Evolutionary conservation across 2,329 filamentous ascomycete genomes (phyloP), one percentile per base, ranked within the genome.

Genomic region (Exophiala sp.): DNA sequence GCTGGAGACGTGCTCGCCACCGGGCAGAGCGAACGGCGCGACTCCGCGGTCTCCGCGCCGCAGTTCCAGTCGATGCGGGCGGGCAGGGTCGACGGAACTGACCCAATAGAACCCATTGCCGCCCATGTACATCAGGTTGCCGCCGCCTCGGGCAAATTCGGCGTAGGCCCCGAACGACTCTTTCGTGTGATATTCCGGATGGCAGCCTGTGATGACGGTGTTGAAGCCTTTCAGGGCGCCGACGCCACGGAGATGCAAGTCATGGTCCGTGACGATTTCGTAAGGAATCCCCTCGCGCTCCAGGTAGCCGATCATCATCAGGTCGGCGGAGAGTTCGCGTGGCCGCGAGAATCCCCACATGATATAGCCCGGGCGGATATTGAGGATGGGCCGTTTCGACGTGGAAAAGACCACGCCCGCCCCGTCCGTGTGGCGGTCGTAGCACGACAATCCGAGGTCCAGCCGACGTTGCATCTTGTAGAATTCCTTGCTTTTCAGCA

Each of bases 371-470:
- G 68, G 68, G 6, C 68, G 59, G 18, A 68, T 40, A 39, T 70
- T 70, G 19, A 70, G 57, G n/a, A 71, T 64, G 0, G 67, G 66
- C 13, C 68, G 59, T 40, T 64, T 64, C 0, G 63, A 48, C 5
- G 62, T 61, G 7, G 64, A 66, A 48, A 56, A 66, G n/a, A 61
- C 59, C 8, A 57, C 58, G 9, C 65, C 65, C 1, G 68, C 68
- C 16, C 65, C 65, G 46, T 70, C 68, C 11, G 55, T 62, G 47
- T 71, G 68, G 14, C 61, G 54, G 42, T 71, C 68, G 49, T 71
- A 70, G n/a, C 60, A 49, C 0, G 67, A 66, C 16, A 69, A 60
- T 6, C 68, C 68, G 2, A 70, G 58, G 48, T 70, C 68, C 1
- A 50, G 46, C 14, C 68, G 65, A 1, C 63, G 56, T n/a, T 49